Conservation (phyloP, 2,329 filamentous ascomycete genomes). For the Cladophialophora carrionii region DNA sequence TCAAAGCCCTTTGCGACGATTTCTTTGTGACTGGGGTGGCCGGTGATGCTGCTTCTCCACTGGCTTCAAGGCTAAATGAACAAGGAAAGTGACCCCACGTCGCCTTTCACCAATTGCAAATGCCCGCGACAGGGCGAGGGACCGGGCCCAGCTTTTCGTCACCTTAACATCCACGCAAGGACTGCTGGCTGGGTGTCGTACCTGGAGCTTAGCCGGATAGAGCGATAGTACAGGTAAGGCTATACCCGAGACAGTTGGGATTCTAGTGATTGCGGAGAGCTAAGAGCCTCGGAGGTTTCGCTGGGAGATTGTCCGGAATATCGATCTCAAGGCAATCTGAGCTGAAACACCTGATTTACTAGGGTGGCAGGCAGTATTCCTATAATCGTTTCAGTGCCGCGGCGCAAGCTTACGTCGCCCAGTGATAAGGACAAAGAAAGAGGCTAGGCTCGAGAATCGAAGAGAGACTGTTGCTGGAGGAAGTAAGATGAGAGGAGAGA, state of each 20-base stretch:
- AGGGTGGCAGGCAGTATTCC: conserved; percentile 9
- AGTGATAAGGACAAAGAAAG: conserved; percentile 4
- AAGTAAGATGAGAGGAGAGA: conserved; percentile 14
- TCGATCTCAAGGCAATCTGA: conserved; percentile 32
- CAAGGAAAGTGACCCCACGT: conserved; percentile 18
- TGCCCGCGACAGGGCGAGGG: conserved; percentile 11
- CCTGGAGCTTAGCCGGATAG: conserved; percentile 23
- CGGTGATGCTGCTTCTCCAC: conserved; percentile 2
- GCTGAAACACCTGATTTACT: conserved; percentile 28
- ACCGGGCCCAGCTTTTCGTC: not conserved
- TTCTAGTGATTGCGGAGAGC: conserved; percentile 19
- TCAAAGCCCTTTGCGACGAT: not conserved
- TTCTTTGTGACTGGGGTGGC: conserved; percentile 14
- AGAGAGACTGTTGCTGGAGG: conserved; percentile 7
- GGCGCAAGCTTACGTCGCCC: conserved; percentile 10
- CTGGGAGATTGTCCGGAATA: conserved; percentile 23
- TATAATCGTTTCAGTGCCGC: conserved; percentile 1
- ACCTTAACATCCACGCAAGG: conserved; percentile 6
- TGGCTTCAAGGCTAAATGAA: conserved; percentile 3
- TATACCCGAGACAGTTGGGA: conserved; percentile 22
- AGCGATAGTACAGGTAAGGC: conserved; percentile 15
- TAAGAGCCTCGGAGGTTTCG: conserved; percentile 14
- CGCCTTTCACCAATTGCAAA: conserved; percentile 15
- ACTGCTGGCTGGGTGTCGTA: conserved; percentile 11
- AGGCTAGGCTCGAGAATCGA: conserved; percentile 6